Conservation (phyloP, 148 eudicot genomes). For the Vaccinium macrocarpon region DNA sequence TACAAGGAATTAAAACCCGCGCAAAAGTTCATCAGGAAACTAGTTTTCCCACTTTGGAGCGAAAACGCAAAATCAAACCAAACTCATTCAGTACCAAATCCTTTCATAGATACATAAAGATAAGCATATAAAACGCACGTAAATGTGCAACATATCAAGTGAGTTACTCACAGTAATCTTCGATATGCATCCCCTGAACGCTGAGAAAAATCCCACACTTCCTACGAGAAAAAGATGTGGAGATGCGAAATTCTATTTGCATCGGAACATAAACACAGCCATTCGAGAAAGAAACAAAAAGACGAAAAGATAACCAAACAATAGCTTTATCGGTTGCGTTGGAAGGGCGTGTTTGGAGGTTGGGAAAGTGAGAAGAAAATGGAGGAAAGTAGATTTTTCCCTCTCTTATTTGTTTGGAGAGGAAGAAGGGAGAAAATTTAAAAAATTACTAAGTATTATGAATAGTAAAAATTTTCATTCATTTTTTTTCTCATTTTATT, state of each 20-base stretch:
- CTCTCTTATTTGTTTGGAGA: too few relatives aligned
- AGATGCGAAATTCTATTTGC: slow-evolving; percentile 26
- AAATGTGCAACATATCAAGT: neutral
- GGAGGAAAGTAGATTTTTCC: too few relatives aligned
- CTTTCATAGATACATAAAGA: neutral
- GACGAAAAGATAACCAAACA: neutral
- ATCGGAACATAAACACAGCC: slow-evolving; percentile 28
- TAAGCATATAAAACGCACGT: neutral
- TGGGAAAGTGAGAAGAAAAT: too few relatives aligned
- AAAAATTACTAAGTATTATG: too few relatives aligned
- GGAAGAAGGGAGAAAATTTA: too few relatives aligned
- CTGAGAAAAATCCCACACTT: neutral
- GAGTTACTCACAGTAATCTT: slow-evolving; percentile 19
- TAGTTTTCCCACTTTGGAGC: neutral
- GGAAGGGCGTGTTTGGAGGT: too few relatives aligned
- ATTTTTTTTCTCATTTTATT: too few relatives aligned
- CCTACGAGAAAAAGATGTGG: neutral
- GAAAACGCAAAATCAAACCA: neutral
- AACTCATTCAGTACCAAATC: neutral
- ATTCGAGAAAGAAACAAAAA: slow-evolving; percentile 3
- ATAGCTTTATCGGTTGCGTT: too few relatives aligned
- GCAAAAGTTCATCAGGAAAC: neutral
- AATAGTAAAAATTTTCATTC: too few relatives aligned
- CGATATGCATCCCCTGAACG: slow-evolving; percentile 7
- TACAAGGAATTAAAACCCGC: neutral